Evolutionary conservation across 108 stramenopile species (phyloP), one percentile per base, ranked within the genome.

Genomic region (Schizochytrium sp.): DNA sequence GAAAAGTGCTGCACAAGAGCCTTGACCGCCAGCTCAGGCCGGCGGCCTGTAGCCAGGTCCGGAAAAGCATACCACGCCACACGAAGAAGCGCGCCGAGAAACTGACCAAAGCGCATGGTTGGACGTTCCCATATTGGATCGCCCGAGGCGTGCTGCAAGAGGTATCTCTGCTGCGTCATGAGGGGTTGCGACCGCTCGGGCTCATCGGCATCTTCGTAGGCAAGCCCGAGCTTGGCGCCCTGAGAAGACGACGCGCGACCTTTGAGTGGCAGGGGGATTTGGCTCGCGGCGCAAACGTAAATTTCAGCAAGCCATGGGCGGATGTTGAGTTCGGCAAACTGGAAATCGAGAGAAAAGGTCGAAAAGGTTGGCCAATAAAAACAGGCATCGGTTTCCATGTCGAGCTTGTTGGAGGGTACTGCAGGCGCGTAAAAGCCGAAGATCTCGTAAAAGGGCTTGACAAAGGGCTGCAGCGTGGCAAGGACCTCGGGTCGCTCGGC

Each of bases 1-100:
- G 76, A 83, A 83, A 83, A 83, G 51, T 83, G 76, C 51, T 83
- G 76, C 10, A 83, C 19, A 23, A 83, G 76, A 0, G 76, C 76
- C 23, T 83, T 83, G 10, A 53, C 48, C 48, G 76, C 76, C 19
- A 53, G 12, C 76, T 83, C 76, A 18, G 51, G 45, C 45, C 19
- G 44, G 3, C 51, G 48, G 6, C 45, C 28, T 43, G 19, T 53
- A 5, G 48, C 48, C 19, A 53, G 76, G 6, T 83, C 48, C n/a
- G 76, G 76, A 34, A 83, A 83, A 0, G 76, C 76, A 3, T 47
- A 47, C 45, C 45, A 83, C 0, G 76, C 45, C 48, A 83, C 51
- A 1, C 76, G 76, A 43, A 83, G 51, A 12, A 83, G 23, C 12
- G 76, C 76, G 51, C 16, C 23, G 48, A 83, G 76, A 34, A 83